Percentiles rank a stretch among this genome's conserved stretches.
Conservation (phyloP, 164 flowering plant genomes). For the Nelumbo lutea region DNA sequence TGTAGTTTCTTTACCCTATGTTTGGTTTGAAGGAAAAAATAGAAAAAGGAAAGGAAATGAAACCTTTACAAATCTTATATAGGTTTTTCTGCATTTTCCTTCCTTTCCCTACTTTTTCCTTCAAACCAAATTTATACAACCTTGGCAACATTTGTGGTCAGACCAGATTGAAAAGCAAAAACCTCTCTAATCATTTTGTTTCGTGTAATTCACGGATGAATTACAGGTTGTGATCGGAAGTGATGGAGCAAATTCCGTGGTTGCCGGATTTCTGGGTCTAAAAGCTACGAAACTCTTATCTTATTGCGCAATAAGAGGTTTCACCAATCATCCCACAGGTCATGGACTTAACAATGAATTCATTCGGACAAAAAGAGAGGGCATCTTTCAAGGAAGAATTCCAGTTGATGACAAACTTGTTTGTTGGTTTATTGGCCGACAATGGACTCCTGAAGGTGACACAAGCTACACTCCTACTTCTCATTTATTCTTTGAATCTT, state of each 20-base stretch:
- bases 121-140: too few species aligned
- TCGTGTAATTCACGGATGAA: too few species aligned
- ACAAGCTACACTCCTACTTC: background rate
- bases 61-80: too few species aligned
- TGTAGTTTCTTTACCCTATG: too few species aligned
- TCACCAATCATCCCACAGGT: constrained; percentile 35
- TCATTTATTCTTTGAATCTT: too few species aligned
- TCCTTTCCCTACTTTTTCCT: too few species aligned
- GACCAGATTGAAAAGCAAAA: too few species aligned
- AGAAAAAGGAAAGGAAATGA: too few species aligned
- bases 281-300: constrained; percentile 23
- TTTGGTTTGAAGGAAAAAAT: too few species aligned
- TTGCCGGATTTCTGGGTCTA: constrained; percentile 34
- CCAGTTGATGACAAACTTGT: constrained; percentile 35
- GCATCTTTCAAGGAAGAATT: constrained; percentile 22
- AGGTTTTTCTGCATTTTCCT: too few species aligned
- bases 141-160: too few species aligned
- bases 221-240: constrained; percentile 52
- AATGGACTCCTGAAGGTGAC: constrained; percentile 29
- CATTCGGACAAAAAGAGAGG: constrained; percentile 6
- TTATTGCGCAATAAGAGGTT: constrained; percentile 28
- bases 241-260: constrained; percentile 46
- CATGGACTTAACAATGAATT: constrained; percentile 33
- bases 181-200: too few species aligned
- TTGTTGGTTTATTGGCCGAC: constrained; percentile 36